These are phyloP conservation scores for Saturnispora dispora DNA, from an alignment of 805 yeast genomes.

Conservation along the genomic window DNA sequence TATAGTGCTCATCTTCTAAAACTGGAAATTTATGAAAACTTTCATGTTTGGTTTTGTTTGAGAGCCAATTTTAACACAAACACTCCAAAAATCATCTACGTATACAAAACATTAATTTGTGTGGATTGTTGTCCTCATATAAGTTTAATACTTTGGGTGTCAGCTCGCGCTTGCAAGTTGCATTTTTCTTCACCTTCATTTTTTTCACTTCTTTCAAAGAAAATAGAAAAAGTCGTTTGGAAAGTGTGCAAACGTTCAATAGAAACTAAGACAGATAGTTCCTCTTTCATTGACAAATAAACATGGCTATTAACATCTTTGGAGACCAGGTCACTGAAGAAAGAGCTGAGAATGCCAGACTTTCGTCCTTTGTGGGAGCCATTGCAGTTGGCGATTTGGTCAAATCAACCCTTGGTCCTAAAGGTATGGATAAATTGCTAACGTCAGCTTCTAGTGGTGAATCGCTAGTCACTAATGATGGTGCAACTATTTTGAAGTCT, in stretches of 20 bases:
- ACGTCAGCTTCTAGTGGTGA: constrained; percentile 77
- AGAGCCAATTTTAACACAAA: neutral
- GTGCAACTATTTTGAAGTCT: constrained; percentile 90
- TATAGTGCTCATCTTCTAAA: neutral
- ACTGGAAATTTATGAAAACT: neutral
- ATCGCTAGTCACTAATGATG: constrained; percentile 89
- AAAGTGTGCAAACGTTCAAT: neutral
- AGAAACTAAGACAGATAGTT: neutral
- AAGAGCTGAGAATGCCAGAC: constrained; percentile 95
- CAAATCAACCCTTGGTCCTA: constrained; percentile 90
- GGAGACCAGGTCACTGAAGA: constrained; percentile 97
- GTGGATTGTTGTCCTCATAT: neutral
- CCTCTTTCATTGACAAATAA: neutral
- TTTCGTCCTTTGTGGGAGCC: constrained; percentile 96
- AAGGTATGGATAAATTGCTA: constrained; percentile 95
- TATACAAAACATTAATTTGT: neutral
- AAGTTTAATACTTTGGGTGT: neutral
- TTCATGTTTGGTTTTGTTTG: neutral
- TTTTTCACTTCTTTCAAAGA: neutral
- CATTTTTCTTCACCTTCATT: neutral
- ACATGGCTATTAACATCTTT: constrained; percentile 79
- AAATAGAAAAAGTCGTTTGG: too few relatives aligned
- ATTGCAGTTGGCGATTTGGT: constrained; percentile 98
- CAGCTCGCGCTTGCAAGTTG: neutral
- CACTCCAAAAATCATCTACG: neutral